Base-by-base conservation (phyloP, 768 basidiomycete species). In the Pilatotrama ljubarskyi region DNA sequence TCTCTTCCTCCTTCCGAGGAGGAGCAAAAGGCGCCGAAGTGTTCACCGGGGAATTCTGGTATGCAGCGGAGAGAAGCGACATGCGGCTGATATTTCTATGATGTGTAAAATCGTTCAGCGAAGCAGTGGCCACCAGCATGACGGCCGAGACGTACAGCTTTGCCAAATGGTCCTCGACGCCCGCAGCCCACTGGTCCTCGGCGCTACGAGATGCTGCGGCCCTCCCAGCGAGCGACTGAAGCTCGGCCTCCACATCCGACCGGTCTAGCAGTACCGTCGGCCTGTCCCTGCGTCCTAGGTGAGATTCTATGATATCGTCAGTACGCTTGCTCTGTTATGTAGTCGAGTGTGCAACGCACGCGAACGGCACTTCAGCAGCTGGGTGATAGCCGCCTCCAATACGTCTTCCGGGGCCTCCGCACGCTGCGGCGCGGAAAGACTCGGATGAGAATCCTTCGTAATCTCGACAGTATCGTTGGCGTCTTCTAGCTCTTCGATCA, bases 401-500 rank as follows among this genome's bases (percentile, higher is more conserved):
- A 38, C 18, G 14, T 36, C 18, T 32, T 49, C 61, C 18, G 46
- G 17, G 32, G 18, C n/a, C 3, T 46, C 47, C 11, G 4, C 18
- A 14, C 17, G 25, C 6, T 1, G 22, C 24, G 0, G 37, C 25
- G 17, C 15, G 8, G 5, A 24, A 7, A 7, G 20, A 2, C 0
- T 26, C 2, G 15, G 3, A 35, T 15, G 25, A 15, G 32, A 17
- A 37, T 37, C 10, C 29, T 51, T 29, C 13, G 59, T n/a, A 7
- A 17, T 22, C n/a, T 51, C 55, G 0, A 59, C 51, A 11, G 61
- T 62, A 42, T 65, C 64, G 35, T 55, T 53, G 36, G 59, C 40
- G 17, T 68, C 65, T 35, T 66, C 67, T 8, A 78, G 55, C 54
- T 79, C 77, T 51, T 75, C 73, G 1, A 66, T 66, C 20, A 79